Base-by-base conservation (phyloP, 257 asterid genomes). In the Asclepias syriaca region DNA sequence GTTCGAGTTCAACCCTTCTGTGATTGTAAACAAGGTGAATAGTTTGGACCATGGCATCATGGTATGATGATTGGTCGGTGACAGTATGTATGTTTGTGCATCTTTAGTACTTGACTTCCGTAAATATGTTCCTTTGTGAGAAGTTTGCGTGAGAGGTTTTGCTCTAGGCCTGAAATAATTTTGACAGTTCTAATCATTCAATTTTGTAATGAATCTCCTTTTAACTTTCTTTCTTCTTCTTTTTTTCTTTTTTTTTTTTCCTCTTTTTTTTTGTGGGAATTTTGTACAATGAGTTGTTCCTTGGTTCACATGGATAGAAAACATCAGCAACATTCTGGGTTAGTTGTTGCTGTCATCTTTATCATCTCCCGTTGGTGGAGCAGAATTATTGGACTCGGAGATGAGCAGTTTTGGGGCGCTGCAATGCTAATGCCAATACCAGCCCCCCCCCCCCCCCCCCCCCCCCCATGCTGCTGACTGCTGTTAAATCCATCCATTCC, bases 171-270 rank as follows among this genome's bases (percentile, higher is more conserved):
- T 51, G 71, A 40, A 24, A 40, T 53, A 24, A 39, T 68, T 69
- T 75, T 69, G 50, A 61, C 46, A 45, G 46, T 53, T 19, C 48
- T 15, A 58, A 60, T 60, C 57, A 48, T 51, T 61, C 79, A 75
- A 43, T 75, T 68, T 75, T 69, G 66, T 75, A 51, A 75, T 53
- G 14, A 75, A 39, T 16, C 7, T 10, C 29, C 3, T 29, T 34
- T 18, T 48, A 14, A 34, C 15, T 18, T 11, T 1, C 27, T 24
- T 24, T 24, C 27, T 24, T 24, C 27, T 24, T 24, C 27, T 24
- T 48, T 55, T 12, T 39, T 24, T 24, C 27, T 24, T 48, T 55
- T 12, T 39, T 34, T 4, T 37, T 32, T 32, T 32, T 27, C 6
- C 0, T 48, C 43, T 19, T 39, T 34, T 4, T 21, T 68, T 15